Conservation (phyloP, 177 flowering plant genomes). For the Telopea speciosissima region DNA sequence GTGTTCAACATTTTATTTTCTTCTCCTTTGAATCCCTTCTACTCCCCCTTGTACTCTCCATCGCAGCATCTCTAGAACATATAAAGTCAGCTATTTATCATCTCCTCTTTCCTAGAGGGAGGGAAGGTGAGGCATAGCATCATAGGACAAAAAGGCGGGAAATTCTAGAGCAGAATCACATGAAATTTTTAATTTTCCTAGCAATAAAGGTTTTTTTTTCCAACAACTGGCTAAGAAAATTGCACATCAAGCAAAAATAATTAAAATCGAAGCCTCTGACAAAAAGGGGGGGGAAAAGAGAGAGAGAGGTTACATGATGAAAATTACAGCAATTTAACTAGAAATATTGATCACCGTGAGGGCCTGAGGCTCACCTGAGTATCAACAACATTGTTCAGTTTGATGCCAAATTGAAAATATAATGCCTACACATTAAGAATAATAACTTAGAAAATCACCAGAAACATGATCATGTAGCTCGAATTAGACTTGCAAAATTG, state of each 20-base stretch:
- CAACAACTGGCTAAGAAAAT: background rate
- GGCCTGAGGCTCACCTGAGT: slow-evolving; percentile 63
- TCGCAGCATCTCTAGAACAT: too few relatives aligned
- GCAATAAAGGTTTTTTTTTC: background rate
- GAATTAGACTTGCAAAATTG: background rate
- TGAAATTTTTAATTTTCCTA: background rate
- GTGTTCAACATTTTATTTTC: too few relatives aligned
- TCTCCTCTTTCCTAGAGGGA: too few relatives aligned
- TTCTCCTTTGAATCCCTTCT: too few relatives aligned
- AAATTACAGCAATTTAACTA: background rate
- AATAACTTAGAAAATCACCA: slow-evolving; percentile 5
- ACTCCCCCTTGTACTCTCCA: too few relatives aligned
- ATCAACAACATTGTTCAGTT: slow-evolving; percentile 83
- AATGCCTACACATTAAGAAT: slow-evolving; percentile 55
- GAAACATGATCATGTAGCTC: background rate
- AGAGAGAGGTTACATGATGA: background rate
- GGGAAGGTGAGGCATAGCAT: background rate
- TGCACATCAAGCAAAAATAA: background rate
- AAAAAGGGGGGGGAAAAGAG: too few relatives aligned
- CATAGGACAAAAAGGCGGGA: background rate
- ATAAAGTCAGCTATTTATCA: too few relatives aligned
- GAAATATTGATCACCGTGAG: background rate
- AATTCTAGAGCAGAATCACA: background rate
- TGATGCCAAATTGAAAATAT: slow-evolving; percentile 90
- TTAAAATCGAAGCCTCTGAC: background rate